Evolutionary conservation across 2,329 filamentous ascomycete genomes (phyloP).

Genomic region (Colletotrichum coccodes): DNA sequence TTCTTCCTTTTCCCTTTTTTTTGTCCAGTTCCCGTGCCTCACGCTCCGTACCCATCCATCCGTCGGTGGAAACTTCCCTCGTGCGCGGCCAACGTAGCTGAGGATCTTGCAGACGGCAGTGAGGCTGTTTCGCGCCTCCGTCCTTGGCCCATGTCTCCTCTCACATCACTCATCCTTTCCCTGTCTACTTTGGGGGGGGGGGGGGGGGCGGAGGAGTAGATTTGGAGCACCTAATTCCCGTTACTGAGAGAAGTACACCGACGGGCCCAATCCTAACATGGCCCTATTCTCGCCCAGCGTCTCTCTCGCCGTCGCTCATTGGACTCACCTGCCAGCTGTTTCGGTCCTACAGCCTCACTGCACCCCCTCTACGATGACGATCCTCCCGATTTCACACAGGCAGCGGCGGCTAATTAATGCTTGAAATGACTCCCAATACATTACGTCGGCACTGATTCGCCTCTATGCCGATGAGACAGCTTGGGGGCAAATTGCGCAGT

Average conservation of each 20-base stretch:
- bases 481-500: background rate
- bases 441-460: background rate
- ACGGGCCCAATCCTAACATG: background rate
- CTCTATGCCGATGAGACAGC: background rate
- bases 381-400: background rate
- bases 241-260: background rate
- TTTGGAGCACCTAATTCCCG: no score
- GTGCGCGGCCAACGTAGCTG: no score
- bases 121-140: background rate
- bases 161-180: no score
- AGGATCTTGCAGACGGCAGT: background rate
- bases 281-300: background rate
- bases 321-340: background rate
- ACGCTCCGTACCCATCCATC: background rate
- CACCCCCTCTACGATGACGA: conserved; percentile 25
- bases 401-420: background rate
- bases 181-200: background rate
- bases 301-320: background rate
- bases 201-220: no score
- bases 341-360: conserved; percentile 10
- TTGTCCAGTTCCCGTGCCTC: background rate
- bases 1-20: background rate
- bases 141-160: background rate
- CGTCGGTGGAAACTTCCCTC: no score
- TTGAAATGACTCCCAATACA: no score